Conservation (phyloP, 2,329 filamentous ascomycete species). For the Aspergillus awamori region DNA sequence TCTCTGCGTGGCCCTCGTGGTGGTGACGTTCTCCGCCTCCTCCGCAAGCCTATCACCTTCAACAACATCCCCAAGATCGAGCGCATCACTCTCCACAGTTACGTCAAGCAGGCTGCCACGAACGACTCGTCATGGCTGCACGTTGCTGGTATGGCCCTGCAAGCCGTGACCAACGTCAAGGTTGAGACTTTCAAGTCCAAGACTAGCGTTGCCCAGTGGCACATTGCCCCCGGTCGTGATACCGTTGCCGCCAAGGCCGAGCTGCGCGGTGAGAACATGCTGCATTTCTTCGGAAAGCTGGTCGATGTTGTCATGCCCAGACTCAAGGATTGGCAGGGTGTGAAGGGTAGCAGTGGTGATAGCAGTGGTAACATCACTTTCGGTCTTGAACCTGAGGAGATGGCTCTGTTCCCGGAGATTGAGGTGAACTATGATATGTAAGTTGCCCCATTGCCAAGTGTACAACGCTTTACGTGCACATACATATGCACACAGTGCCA, state of each 20-base stretch:
- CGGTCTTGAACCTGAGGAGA: slow-evolving; percentile 73
- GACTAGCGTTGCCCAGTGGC: slow-evolving; percentile 73
- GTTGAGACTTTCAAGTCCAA: slow-evolving; percentile 71
- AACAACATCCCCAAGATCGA: slow-evolving; percentile 81
- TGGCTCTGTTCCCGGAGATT: slow-evolving; percentile 88
- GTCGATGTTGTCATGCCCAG: slow-evolving; percentile 88
- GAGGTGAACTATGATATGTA: slow-evolving; percentile 91
- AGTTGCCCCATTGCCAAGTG: slow-evolving; percentile 43
- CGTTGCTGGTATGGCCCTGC: slow-evolving; percentile 79
- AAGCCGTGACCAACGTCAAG: slow-evolving; percentile 80
- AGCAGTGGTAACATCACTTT: slow-evolving; percentile 83
- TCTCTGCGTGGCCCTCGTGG: slow-evolving; percentile 83
- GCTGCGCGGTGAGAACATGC: slow-evolving; percentile 76
- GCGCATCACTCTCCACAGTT: slow-evolving; percentile 78
- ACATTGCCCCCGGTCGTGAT: slow-evolving; percentile 69
- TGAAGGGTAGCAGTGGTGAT: slow-evolving; percentile 78
- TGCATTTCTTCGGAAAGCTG: slow-evolving; percentile 87
- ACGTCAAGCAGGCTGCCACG: slow-evolving; percentile 67
- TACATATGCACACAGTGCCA: too few species aligned
- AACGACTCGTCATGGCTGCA: slow-evolving; percentile 75
- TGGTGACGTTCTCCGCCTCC: slow-evolving; percentile 58
- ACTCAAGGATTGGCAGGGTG: slow-evolving; percentile 93
- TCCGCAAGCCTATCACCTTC: slow-evolving; percentile 67
- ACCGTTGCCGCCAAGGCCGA: slow-evolving; percentile 74
- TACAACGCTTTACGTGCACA: too few species aligned